phyloP scores from a whole-genome alignment of 495 filamentous ascomycete species.

The Xylaria castorea region DNA sequence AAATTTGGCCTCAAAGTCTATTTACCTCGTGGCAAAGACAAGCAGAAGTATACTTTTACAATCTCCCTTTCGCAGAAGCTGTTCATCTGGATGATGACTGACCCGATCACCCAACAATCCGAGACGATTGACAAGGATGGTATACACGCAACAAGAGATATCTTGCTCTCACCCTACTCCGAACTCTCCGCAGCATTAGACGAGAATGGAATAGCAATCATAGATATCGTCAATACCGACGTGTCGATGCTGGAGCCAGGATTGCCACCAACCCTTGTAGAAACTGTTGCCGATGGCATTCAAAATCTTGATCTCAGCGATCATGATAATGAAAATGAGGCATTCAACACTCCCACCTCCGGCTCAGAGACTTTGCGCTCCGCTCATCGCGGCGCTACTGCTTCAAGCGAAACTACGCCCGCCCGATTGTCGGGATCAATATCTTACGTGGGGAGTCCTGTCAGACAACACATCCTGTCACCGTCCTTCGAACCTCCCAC shows the following conservation, averaged over 20 bases:
- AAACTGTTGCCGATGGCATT: neutral
- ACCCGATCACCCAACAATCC: conserved; percentile 10
- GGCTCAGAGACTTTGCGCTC: neutral
- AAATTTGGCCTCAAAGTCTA: conserved; percentile 14
- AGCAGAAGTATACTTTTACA: conserved; percentile 15
- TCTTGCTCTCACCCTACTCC: conserved; percentile 15
- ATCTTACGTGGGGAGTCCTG: neutral
- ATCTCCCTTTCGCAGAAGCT: neutral
- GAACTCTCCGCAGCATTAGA: conserved; percentile 11
- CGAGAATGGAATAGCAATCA: conserved; percentile 16
- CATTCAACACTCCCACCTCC: neutral
- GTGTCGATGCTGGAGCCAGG: neutral
- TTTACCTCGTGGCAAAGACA: conserved; percentile 17
- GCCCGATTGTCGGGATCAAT: neutral
- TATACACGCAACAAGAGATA: conserved; percentile 16
- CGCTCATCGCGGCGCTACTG: neutral
- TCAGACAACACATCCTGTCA: no score
- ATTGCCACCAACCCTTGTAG: neutral
- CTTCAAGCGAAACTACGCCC: neutral
- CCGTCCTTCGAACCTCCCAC: neutral
- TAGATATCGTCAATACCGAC: conserved; percentile 23
- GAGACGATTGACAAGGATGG: neutral
- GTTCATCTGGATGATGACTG: conserved; percentile 22
- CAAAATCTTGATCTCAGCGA: neutral
- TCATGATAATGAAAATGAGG: conserved; percentile 10